phyloP scores from a whole-genome alignment of 2,329 filamentous ascomycete species.

The Sodiomyces alkalinus region DNA sequence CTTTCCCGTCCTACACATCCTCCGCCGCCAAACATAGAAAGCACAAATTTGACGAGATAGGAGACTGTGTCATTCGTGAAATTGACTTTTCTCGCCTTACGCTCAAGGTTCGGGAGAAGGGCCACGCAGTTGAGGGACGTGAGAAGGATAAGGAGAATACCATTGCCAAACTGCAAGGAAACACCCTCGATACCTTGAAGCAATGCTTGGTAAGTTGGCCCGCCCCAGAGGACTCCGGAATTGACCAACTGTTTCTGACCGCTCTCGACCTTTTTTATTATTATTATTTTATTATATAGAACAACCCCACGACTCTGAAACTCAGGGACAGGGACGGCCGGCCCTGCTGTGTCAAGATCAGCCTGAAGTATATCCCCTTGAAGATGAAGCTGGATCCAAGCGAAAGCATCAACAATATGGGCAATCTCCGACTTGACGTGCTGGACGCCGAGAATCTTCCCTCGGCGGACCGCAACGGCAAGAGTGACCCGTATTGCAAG shows the following conservation, averaged over 20 bases:
- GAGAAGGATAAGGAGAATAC: conserved; percentile 59
- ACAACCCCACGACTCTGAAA: conserved; percentile 73
- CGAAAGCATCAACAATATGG: conserved; percentile 99
- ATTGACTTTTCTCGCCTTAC: conserved; percentile 94
- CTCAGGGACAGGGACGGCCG: conserved; percentile 66
- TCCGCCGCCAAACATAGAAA: conserved; percentile 54
- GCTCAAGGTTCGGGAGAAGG: conserved; percentile 68
- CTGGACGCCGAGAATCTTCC: conserved; percentile 79
- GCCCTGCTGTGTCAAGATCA: conserved; percentile 70
- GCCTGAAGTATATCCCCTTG: conserved; percentile 86
- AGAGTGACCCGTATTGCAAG: conserved; percentile 92
- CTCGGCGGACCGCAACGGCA: conserved; percentile 87
- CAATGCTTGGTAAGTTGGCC: conserved; percentile 56
- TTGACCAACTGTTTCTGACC: too few relatives aligned
- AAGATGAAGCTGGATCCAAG: conserved; percentile 87
- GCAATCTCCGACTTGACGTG: conserved; percentile 83
- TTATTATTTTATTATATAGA: conserved; percentile 39
- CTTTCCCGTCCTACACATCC: conserved; percentile 77
- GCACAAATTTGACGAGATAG: conserved; percentile 76
- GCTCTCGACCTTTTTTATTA: too few relatives aligned
- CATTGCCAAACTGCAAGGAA: conserved; percentile 69
- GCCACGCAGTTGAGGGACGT: conserved; percentile 47
- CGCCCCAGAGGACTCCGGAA: not conserved
- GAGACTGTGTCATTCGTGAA: conserved; percentile 90
- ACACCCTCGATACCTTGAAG: conserved; percentile 75